Base-by-base conservation (phyloP, 352 stramenopile genomes). In the Pythium apleroticum region DNA sequence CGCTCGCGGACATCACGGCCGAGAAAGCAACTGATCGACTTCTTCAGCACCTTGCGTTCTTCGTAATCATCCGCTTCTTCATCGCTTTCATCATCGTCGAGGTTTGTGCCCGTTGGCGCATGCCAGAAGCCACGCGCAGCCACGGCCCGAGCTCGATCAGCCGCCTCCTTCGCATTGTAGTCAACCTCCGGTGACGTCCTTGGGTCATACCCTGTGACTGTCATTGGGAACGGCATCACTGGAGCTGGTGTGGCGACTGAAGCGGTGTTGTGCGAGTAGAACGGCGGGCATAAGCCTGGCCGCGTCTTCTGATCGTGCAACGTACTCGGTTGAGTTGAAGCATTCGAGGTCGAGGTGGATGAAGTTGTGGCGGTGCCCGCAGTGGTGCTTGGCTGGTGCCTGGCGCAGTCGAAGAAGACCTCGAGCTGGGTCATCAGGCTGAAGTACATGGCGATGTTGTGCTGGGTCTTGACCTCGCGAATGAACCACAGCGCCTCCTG, bases 401-500 rank as follows among this genome's bases (percentile, higher is more conserved):
- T 66, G 52, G 56, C 59, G 55, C 71, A 84, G 50, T 88, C 80
- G 15, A 92, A 73, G 61, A 92, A 92, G 10, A 61, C 55, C 48
- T 92, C 84, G 39, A 92, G 75, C 33, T 84, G 75, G 4, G 72
- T 86, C 78, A 78, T 86, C 69, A 90, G 74, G 52, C 81, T 86
- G 61, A 90, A 92, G 65, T 83, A 88, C 69, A 89, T 72, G 19
- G 84, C 76, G 60, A 90, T 89, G 45, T 89, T 68, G 53, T 81
- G 72, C 45, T 81, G 77, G 52, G 80, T 77, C 35, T 76, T 78
- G 60, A 89, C 71, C 24, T 88, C 80, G 9, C 79, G 74, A 27
- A 83, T 57, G 30, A 77, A 83, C 39, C 77, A 69, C 9, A 92
- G 67, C 52, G 81, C 65, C 49, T 90, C 72, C 27, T 77, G 71